These are phyloP conservation scores for Schwanniomyces polymorphus DNA, from an alignment of 805 yeast genomes.

Conservation along the genomic window DNA sequence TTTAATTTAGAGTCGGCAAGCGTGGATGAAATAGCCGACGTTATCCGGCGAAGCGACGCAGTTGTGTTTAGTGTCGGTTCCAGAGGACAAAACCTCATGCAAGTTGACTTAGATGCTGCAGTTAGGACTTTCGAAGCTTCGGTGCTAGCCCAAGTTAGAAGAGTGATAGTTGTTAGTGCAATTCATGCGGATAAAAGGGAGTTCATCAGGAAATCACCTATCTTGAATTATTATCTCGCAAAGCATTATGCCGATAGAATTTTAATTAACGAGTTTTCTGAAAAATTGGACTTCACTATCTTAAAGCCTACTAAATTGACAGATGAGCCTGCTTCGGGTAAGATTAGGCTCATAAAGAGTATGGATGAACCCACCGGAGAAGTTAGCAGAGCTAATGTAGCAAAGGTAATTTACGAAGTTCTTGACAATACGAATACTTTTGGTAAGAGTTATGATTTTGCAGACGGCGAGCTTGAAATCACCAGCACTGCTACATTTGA, in stretches of 20 bases:
- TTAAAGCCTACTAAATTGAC: slow-evolving; percentile 52
- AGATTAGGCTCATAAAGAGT: slow-evolving; percentile 32
- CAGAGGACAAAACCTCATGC: slow-evolving; percentile 53
- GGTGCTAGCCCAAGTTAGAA: slow-evolving; percentile 38
- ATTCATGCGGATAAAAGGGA: slow-evolving; percentile 52
- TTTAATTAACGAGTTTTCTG: slow-evolving; percentile 35
- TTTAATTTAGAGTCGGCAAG: slow-evolving; percentile 39
- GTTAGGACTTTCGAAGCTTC: slow-evolving; percentile 58
- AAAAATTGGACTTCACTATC: slow-evolving; percentile 53
- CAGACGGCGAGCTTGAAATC: slow-evolving; percentile 5
- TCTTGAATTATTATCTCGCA: slow-evolving; percentile 54
- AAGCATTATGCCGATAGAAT: slow-evolving; percentile 60
- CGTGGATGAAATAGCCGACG: slow-evolving; percentile 31
- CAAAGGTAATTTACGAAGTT: slow-evolving; percentile 39
- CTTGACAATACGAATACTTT: slow-evolving; percentile 37
- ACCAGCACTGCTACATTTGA: background rate
- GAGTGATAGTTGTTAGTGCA: slow-evolving; percentile 58
- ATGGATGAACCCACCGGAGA: slow-evolving; percentile 19
- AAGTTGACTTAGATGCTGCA: slow-evolving; percentile 64
- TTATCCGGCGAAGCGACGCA: slow-evolving; percentile 50
- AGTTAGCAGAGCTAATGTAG: slow-evolving; percentile 57
- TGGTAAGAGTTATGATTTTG: slow-evolving; percentile 39
- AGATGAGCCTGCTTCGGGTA: slow-evolving; percentile 44
- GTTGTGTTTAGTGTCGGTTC: slow-evolving; percentile 66
- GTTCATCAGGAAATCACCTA: slow-evolving; percentile 35